Percentiles rank a stretch among this genome's conserved stretches.
phyloP scores from a whole-genome alignment of 176 grass and related monocot genomes.

The Rhynchospora tenuis region DNA sequence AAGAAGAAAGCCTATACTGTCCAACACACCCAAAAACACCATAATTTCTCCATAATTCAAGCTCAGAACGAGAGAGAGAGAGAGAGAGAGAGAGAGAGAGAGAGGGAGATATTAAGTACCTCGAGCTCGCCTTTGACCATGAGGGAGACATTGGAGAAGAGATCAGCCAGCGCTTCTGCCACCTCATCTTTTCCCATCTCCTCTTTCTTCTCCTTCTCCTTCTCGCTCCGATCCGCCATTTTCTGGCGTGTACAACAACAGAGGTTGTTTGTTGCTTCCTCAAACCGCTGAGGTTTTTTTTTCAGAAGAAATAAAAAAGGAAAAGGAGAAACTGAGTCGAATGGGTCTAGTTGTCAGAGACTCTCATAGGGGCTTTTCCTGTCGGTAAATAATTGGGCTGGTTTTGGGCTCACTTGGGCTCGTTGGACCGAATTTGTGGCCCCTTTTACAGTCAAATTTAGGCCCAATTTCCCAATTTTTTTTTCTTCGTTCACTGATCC shows the following conservation, averaged over 20 bases:
- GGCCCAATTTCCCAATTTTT: background rate
- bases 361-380: background rate
- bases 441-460: background rate
- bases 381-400: background rate
- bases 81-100: background rate
- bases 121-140: conserved; percentile 93
- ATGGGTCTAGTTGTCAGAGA: background rate
- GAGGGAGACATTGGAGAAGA: conserved; percentile 73
- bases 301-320: background rate
- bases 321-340: background rate
- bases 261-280: background rate
- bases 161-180: conserved; percentile 51
- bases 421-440: background rate
- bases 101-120: conserved; percentile 52
- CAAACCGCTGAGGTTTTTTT: background rate
- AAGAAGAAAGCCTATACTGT: background rate
- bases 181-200: conserved; percentile 44
- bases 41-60: background rate
- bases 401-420: background rate
- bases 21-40: background rate
- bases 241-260: background rate
- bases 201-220: conserved; percentile 12
- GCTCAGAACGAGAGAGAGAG: background rate
- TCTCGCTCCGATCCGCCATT: conserved; percentile 27
- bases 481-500: no score